These are phyloP conservation scores for Scutellaria baicalensis DNA, from an alignment of 257 asterid species.

Conservation along the genomic window DNA sequence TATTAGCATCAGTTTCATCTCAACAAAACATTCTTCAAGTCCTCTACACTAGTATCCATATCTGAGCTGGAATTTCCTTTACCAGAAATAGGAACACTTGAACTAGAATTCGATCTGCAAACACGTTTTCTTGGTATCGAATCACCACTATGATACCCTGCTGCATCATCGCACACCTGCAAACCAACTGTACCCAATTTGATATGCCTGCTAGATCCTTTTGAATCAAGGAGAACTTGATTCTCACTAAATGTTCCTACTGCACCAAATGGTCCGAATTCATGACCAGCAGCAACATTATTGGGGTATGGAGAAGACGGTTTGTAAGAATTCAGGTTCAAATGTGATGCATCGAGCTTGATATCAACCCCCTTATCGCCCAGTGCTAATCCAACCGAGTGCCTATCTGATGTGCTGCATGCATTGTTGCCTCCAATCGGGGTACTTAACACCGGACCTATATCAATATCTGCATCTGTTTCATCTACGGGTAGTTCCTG, in stretches of 20 bases:
- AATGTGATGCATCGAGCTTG: conserved; percentile 13
- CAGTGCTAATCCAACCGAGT: conserved; percentile 3
- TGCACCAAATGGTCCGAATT: conserved; percentile 27
- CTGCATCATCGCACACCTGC: conserved; percentile 23
- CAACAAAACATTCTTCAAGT: neutral
- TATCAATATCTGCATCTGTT: conserved; percentile 26
- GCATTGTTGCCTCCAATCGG: conserved; percentile 15
- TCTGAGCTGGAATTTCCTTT: conserved; percentile 20
- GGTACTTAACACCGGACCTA: conserved; percentile 5
- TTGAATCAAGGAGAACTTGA: conserved; percentile 20
- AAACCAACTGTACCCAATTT: neutral
- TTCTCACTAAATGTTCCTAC: neutral
- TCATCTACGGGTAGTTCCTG: conserved; percentile 43
- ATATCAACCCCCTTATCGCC: conserved; percentile 10
- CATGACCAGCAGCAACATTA: conserved; percentile 10
- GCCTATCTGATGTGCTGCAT: conserved; percentile 27
- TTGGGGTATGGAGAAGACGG: conserved; percentile 31
- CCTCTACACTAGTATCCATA: conserved; percentile 19
- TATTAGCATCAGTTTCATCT: conserved; percentile 1
- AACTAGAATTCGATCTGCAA: conserved; percentile 17
- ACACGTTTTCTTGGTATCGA: conserved; percentile 32
- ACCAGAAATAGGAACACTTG: too few relatives aligned
- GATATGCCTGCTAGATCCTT: conserved; percentile 7
- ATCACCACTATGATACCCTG: conserved; percentile 9
- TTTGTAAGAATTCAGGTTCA: conserved; percentile 47